Evolutionary conservation across 2,329 filamentous ascomycete genomes (phyloP), one percentile per base, ranked within the genome.

Genomic region (Teratosphaeriaceae sp.): DNA sequence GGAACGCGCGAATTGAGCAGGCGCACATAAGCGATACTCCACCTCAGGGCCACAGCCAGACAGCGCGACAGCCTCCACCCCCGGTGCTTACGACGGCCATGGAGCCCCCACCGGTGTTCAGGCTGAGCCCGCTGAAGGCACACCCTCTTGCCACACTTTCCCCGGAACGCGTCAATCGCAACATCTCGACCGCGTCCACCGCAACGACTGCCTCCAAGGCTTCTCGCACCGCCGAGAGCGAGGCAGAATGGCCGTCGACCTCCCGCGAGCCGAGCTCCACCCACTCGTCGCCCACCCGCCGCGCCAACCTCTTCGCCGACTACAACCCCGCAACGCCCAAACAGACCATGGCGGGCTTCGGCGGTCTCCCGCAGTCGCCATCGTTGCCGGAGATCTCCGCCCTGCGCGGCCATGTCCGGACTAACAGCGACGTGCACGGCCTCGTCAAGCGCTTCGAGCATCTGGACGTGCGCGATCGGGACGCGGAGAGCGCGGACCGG

Each of bases 391-490:
- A 63, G 33, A 52, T 64, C 26, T 35, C 49, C 23, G 39, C 53
- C 9, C 45, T 61, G 12, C 49, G 55, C 18, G 46, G 40, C 26
- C 68, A 71, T 57, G 65, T 64, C 13, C 72, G 78, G 49, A 76
- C 79, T 47, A 79, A 76, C 54, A 77, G 78, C 48, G 61, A 63
- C 18, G 79, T 85, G 5, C 72, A 80, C 53, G 68, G 67, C 30
- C 64, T 74, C 57, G 82, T 85, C 49, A 80, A 78, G 57, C 83
- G 85, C 63, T 86, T 87, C 64, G 85, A 87, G 67, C 76, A 72
- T 44, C 71, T 87, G 26, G 75, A 81, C 44, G 66, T 74, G 44
- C 67, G 68, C 56, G 71, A 74, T 54, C 62, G 63, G 42, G 64
- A 69, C 41, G 63, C 60, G 16, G 62, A 65, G 46, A 53, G 51